Percentiles rank a stretch among this genome's conserved stretches.
These are phyloP conservation scores for Pyrenochaeta sp. DNA, from an alignment of 2,329 filamentous ascomycete genomes.

Conservation along the genomic window DNA sequence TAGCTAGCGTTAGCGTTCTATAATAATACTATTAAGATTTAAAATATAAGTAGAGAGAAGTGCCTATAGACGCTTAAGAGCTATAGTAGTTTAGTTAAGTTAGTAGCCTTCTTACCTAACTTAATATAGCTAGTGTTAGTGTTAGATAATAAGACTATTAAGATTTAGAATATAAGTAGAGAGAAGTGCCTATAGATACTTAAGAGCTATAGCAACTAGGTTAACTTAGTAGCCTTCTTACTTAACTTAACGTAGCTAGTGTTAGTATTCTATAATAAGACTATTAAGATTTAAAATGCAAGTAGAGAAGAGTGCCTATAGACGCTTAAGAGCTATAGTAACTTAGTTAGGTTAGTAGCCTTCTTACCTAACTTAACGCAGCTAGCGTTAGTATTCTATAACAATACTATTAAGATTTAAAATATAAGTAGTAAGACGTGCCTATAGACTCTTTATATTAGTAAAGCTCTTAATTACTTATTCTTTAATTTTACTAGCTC, in stretches of 20 bases:
- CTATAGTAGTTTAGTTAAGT: constrained; percentile 13
- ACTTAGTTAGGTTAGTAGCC: constrained; percentile 16
- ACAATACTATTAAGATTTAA: constrained; percentile 28
- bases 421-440: too few relatives aligned
- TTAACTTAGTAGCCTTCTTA: constrained; percentile 27
- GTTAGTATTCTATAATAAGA: constrained; percentile 3
- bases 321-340: constrained; percentile 20
- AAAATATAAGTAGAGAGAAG: constrained; percentile 13
- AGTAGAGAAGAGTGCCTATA: constrained; percentile 10
- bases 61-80: constrained; percentile 17
- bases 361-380: constrained; percentile 24
- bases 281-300: constrained; percentile 10
- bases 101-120: constrained; percentile 27
- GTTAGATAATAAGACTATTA: constrained; percentile 4
- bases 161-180: neutral
- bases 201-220: constrained; percentile 3
- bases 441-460: too few relatives aligned
- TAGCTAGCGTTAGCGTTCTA: constrained; percentile 1
- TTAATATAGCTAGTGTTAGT: constrained; percentile 1
- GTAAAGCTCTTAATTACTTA: too few relatives aligned
- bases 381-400: constrained; percentile 23
- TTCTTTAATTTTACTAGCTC: too few relatives aligned
- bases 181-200: constrained; percentile 21
- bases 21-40: constrained; percentile 6
- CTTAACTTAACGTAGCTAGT: constrained; percentile 12